Evolutionary conservation across 2,329 filamentous ascomycete genomes (phyloP), one percentile per base, ranked within the genome.

Genomic region (Berkeleyomyces basicola): DNA sequence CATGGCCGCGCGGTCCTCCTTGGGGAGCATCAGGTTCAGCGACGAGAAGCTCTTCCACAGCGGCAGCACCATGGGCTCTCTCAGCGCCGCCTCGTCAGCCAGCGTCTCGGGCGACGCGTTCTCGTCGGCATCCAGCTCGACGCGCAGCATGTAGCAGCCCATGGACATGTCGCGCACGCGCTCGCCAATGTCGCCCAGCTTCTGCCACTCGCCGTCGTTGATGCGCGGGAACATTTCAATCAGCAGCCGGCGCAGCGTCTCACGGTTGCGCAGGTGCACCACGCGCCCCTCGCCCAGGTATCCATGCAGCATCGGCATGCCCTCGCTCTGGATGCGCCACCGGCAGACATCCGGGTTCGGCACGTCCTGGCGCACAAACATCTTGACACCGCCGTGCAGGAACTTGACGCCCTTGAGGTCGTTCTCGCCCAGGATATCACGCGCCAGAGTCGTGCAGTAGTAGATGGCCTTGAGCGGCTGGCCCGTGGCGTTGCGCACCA

Each of bases 331-430:
- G 68, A 99, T 93, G 57, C 93, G 84, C 93, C 93, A 99, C 64
- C 86, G 82, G 76, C 91, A 96, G 42, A 93, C 87, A 62, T 91
- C 86, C 43, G 86, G 85, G 4, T 85, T 87, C 65, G 95, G 91
- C 0, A 89, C 87, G 70, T 96, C 90, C 73, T 97, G 92, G 77
- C 95, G 96, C 78, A 97, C 93, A 72, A 95, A 99, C 90, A 97
- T 97, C 76, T 95, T 95, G 42, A 99, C 91, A 67, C 93, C 93
- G 59, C 87, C 92, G 74, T 99, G 93, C 59, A 99, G 88, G 71
- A 99, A 96, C 72, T 93, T 95, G 74, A 97, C 86, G 55, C 90
- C 90, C 37, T 87, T 85, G 51, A 90, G 88, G 73, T 96, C 90
- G 72, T 99, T 99, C 70, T 86, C 81, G 3, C 80, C 82, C 3